Evolutionary conservation across 176 grass and related monocot species (phyloP), one percentile per base, ranked within the genome.

Genomic region (Zoysia pacifica): DNA sequence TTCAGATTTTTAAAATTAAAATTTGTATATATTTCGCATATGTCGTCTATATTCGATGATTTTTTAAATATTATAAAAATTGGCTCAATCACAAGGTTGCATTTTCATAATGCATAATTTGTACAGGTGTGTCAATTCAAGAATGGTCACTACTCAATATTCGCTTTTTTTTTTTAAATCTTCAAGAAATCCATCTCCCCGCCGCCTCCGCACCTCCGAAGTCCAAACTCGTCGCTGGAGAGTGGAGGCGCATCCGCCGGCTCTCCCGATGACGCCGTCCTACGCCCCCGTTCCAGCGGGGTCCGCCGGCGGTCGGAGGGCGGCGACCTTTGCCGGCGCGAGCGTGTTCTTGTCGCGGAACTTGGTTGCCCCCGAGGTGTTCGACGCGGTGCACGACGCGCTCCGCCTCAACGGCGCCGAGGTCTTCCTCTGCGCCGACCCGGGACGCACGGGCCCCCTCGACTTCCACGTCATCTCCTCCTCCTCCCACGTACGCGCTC

Each of bases 401-500:
- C 95, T 98, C 83, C 83, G 87, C 52, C 86, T 94, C 86, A 98
- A 98, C 86, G 95, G 92, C 78, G 90, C 95, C 67, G 80, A 86
- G n/a, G 90, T 98, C 85, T 49, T 75, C 61, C 74, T 82, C 70
- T 89, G 85, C 84, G 83, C 92, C 81, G 86, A 98, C 67, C 88
- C 90, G 46, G 72, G 48, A 40, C 88, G 82, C 50, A 81, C 84
- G 67, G 86, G 80, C 9, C 69, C 92, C 36, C 60, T 86, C 68
- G 92, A 94, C 48, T 94, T 72, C 88, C 95, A 94, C 78, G 90
- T 94, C 86, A 94, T 98, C 68, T 88, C 92, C 47, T 98, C 95
- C 81, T 39, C 90, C n/a, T 74, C 91, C 65, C 95, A 94, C 65
- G 95, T 98, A 79, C 42, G 90, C 67, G 4, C 5, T 67, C 11